Percentiles rank a stretch among this genome's conserved stretches.
These are phyloP conservation scores for Starmerella kuoi DNA, from an alignment of 805 yeast species.

Conservation along the genomic window DNA sequence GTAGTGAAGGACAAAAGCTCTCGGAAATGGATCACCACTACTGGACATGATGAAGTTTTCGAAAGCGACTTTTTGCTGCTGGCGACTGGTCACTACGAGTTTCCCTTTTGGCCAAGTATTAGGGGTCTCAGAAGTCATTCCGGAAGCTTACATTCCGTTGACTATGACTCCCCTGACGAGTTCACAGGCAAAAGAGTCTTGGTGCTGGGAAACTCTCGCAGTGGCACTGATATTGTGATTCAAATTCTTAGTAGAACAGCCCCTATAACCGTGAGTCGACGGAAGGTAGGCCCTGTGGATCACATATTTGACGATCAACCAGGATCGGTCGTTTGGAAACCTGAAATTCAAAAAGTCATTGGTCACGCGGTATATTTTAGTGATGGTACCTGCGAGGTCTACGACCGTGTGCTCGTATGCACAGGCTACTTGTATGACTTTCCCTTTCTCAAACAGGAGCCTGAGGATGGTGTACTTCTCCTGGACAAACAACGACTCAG, in stretches of 20 bases:
- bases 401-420: slow-evolving; percentile 53
- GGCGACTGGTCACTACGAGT: slow-evolving; percentile 53
- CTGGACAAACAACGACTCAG: slow-evolving; percentile 34
- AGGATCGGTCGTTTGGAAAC: slow-evolving; percentile 31
- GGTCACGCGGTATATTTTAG: slow-evolving; percentile 34
- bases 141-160: slow-evolving; percentile 42
- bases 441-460: slow-evolving; percentile 40
- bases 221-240: slow-evolving; percentile 60
- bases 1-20: slow-evolving; percentile 29
- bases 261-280: slow-evolving; percentile 37
- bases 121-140: slow-evolving; percentile 31
- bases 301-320: slow-evolving; percentile 26
- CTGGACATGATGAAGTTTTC: slow-evolving; percentile 22
- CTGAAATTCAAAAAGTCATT: slow-evolving; percentile 25
- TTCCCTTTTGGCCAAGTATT: slow-evolving; percentile 47
- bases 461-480: slow-evolving; percentile 5
- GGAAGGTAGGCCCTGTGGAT: slow-evolving; percentile 34
- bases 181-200: slow-evolving; percentile 38
- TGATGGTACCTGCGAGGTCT: slow-evolving; percentile 37
- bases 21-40: slow-evolving; percentile 32
- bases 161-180: slow-evolving; percentile 38
- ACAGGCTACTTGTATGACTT: slow-evolving; percentile 62
- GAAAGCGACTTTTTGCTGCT: slow-evolving; percentile 44
- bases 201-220: slow-evolving; percentile 62
- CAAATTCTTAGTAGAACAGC: slow-evolving; percentile 41